Base-by-base conservation (phyloP, 768 basidiomycete genomes). In the Rhizopogon rudus region DNA sequence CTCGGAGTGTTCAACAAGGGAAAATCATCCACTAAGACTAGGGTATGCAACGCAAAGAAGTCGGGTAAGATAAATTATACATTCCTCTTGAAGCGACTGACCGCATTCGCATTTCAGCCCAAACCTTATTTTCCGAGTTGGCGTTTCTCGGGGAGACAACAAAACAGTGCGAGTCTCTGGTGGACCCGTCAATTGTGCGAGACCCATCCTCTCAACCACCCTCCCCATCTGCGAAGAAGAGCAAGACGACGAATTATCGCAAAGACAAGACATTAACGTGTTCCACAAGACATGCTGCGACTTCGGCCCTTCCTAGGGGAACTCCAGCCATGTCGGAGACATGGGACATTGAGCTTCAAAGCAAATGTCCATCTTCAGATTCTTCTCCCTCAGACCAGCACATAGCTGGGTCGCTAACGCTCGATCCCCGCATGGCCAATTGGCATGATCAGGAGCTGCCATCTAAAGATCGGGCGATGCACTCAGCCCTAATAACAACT, bases 341-440 rank as follows among this genome's bases (percentile, higher is more conserved):
- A 7, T 86, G 84, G 84, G 80, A 79, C 57, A 81, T 86, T 29
- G 84, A 85, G 60, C 45, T 65, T 13, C 72, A 76, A 52, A 61
- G 66, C 54, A 55, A 58, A 29, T 58, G 64, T 29, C 55, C 67
- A 55, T 64, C 66, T 51, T 60, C 68, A 57, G 50, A 52, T 5
- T 55, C 60, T 28, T 59, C 62, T 43, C 63, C 60, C 1, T 60
- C 58, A n/a, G 61, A 51, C 25, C 52, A 22, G 17, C 48, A 39
- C 40, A 35, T 39, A 14, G 44, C 67, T 20, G 60, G 43, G 20
- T 73, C 75, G 20, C 65, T 76, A 40, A 56, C 79, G 25, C 46
- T 77, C 33, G 67, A 81, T 56, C 68, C 71, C 43, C 68, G 67
- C 13, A 59, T 54, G 4, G 60, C 64, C 40, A 51, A 52, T 28